Evolutionary conservation across 2,329 filamentous ascomycete genomes (phyloP).

Genomic region (Claviceps maximensis): DNA sequence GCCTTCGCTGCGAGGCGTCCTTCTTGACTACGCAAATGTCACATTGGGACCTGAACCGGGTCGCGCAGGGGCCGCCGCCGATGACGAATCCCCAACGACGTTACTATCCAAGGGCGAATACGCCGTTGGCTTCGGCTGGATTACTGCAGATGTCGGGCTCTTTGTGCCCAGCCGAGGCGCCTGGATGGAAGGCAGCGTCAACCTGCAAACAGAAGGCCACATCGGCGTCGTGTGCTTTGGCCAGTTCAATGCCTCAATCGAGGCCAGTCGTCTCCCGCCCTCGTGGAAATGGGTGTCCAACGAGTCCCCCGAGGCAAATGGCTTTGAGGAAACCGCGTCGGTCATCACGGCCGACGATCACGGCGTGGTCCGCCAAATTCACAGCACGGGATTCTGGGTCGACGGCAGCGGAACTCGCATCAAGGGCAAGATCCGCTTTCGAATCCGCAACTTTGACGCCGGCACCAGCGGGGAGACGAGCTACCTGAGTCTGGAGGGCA

Average conservation of each 20-base stretch:
- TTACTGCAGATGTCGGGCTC: slow-evolving; percentile 75
- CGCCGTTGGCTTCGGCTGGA: slow-evolving; percentile 74
- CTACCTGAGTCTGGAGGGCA: slow-evolving; percentile 77
- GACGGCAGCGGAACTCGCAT: slow-evolving; percentile 58
- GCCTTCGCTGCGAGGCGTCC: slow-evolving; percentile 56
- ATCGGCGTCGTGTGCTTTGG: slow-evolving; percentile 83
- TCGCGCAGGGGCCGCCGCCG: slow-evolving; percentile 30
- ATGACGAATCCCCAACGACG: slow-evolving; percentile 33
- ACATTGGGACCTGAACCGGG: slow-evolving; percentile 48
- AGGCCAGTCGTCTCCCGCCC: slow-evolving; percentile 58
- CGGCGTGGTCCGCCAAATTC: slow-evolving; percentile 38
- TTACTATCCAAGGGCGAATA: slow-evolving; percentile 60
- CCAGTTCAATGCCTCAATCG: slow-evolving; percentile 82
- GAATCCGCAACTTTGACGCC: slow-evolving; percentile 75
- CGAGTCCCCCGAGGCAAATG: slow-evolving; percentile 23
- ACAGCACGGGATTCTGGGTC: slow-evolving; percentile 59
- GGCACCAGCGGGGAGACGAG: slow-evolving; percentile 61
- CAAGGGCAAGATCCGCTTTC: slow-evolving; percentile 58
- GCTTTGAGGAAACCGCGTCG: slow-evolving; percentile 29
- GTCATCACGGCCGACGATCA: slow-evolving; percentile 33
- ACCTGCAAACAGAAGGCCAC: slow-evolving; percentile 78
- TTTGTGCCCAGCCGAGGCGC: slow-evolving; percentile 65
- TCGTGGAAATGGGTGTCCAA: slow-evolving; percentile 71
- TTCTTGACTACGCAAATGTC: slow-evolving; percentile 60
- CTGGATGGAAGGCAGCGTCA: slow-evolving; percentile 67